phyloP scores from a whole-genome alignment of 2,329 filamentous ascomycete species.

The Aspergillus oerlinghausenensis region DNA sequence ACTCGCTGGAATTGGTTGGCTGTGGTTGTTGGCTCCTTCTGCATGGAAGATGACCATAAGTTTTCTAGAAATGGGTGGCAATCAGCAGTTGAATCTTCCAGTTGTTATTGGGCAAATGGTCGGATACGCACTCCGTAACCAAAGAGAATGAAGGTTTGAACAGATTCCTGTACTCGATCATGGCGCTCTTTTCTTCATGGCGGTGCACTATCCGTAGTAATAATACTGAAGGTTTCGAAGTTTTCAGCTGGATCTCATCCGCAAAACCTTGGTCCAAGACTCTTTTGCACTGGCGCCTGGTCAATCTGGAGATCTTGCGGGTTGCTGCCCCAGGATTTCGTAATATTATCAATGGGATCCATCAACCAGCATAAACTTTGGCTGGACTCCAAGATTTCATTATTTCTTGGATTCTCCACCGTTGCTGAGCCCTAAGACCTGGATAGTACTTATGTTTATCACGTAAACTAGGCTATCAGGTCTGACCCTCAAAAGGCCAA shows the following conservation, averaged over 20 bases:
- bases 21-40: conserved; percentile 7
- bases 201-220: not conserved
- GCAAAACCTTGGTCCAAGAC: not conserved
- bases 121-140: not conserved
- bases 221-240: not conserved
- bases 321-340: conserved; percentile 20
- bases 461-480: not conserved
- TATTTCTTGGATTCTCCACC: conserved; percentile 13
- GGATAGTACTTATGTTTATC: not conserved
- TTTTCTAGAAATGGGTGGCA: conserved; percentile 17
- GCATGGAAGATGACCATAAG: conserved; percentile 17
- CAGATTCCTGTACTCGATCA: not conserved
- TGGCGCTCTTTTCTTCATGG: too few relatives aligned
- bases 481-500: not conserved
- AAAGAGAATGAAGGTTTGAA: not conserved
- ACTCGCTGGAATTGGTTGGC: conserved; percentile 9
- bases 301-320: conserved; percentile 10
- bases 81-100: not conserved
- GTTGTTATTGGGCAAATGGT: not conserved
- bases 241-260: not conserved
- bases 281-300: not conserved
- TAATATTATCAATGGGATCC: conserved; percentile 14
- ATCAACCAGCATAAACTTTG: conserved; percentile 11
- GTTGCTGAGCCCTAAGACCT: conserved; percentile 5
- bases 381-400: conserved; percentile 13